A percentile compares a stretch with the other conserved stretches of the same genome.
Evolutionary conservation across 176 grass and related monocot species (phyloP).

Genomic region (Canna indica): DNA sequence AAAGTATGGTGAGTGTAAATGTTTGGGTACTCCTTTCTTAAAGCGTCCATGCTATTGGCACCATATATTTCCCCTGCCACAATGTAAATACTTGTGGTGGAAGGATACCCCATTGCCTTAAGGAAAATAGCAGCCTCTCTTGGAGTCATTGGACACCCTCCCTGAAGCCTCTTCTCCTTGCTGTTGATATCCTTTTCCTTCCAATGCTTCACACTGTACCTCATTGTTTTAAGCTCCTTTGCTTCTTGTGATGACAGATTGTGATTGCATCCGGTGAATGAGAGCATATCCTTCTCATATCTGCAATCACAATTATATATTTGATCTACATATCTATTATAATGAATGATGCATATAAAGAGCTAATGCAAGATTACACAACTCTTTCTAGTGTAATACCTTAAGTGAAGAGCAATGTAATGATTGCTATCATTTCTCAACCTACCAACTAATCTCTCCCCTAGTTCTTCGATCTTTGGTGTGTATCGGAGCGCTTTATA

Average conservation of each 20-base stretch:
- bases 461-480: conserved; percentile 56
- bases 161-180: conserved; percentile 63
- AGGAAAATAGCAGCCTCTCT: conserved; percentile 72
- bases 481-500: conserved; percentile 70
- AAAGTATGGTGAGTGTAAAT: conserved; percentile 68
- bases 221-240: conserved; percentile 62
- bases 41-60: conserved; percentile 55
- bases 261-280: conserved; percentile 91
- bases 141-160: conserved; percentile 94
- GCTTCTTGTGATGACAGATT: conserved; percentile 60
- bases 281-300: conserved; percentile 99
- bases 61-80: conserved; percentile 89
- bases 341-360: background rate
- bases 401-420: conserved; percentile 95
- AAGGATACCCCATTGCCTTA: conserved; percentile 96
- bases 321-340: no score
- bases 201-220: conserved; percentile 73
- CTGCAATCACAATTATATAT: no score
- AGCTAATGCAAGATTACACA: background rate
- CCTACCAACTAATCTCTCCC: conserved; percentile 60
- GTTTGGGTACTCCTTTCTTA: conserved; percentile 68
- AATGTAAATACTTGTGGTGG: conserved; percentile 81
- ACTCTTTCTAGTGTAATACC: conserved; percentile 24
- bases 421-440: conserved; percentile 69
- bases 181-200: conserved; percentile 94